These are phyloP conservation scores for Microdochium nivale DNA, from an alignment of 2,329 filamentous ascomycete genomes.

Conservation along the genomic window DNA sequence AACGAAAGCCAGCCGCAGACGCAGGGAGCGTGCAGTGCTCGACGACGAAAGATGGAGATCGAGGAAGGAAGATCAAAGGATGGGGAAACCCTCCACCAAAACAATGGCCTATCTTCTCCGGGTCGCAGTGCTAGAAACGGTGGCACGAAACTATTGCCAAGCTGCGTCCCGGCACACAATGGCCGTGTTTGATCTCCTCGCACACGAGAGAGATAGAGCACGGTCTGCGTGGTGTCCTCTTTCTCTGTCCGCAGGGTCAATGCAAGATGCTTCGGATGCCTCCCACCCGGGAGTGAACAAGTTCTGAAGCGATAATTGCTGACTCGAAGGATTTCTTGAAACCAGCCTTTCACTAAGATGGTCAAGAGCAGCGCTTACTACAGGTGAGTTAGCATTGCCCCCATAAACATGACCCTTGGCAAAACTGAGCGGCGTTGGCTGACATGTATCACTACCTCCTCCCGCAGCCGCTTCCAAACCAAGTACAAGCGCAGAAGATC, in stretches of 20 bases:
- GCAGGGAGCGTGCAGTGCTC: neutral
- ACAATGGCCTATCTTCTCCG: slow-evolving; percentile 19
- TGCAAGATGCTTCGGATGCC: slow-evolving; percentile 96
- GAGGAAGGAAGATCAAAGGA: neutral
- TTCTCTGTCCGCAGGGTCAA: slow-evolving; percentile 55
- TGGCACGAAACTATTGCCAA: slow-evolving; percentile 13
- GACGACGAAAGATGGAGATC: neutral
- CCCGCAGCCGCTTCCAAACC: slow-evolving; percentile 97
- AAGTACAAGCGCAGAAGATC: slow-evolving; percentile 97
- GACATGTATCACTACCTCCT: slow-evolving; percentile 1
- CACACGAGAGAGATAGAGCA: neutral
- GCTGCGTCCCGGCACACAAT: neutral
- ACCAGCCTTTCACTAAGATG: slow-evolving; percentile 81
- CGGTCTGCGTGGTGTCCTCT: neutral
- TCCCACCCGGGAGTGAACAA: slow-evolving; percentile 29
- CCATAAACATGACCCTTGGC: no score
- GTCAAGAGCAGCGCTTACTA: slow-evolving; percentile 98
- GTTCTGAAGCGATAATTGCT: slow-evolving; percentile 99
- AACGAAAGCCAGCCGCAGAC: slow-evolving; percentile 7
- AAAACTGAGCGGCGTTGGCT: no score
- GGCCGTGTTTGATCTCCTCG: neutral
- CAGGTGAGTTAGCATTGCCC: slow-evolving; percentile 63
- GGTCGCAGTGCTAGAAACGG: slow-evolving; percentile 21
- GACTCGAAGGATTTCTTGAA: slow-evolving; percentile 64
- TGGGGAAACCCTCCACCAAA: neutral